Percentiles rank a stretch among this genome's conserved stretches.
These are phyloP conservation scores for Galerina sulciceps DNA, from an alignment of 768 basidiomycete genomes.

Conservation along the genomic window DNA sequence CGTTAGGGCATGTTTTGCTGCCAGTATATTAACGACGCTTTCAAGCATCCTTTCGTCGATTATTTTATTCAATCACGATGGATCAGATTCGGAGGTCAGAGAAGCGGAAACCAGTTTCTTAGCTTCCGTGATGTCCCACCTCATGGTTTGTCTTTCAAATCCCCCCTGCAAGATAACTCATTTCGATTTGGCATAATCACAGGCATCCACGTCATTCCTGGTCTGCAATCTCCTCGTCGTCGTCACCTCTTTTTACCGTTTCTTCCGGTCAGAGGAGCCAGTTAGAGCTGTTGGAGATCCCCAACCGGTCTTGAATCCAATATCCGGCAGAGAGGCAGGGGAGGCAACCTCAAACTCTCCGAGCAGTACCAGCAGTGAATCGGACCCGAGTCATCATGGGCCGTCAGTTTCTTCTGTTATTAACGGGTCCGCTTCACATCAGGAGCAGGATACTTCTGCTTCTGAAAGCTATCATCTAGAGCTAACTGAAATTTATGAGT, in stretches of 20 bases:
- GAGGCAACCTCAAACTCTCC: neutral
- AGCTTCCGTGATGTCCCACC: conserved; percentile 10
- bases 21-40: conserved; percentile 17
- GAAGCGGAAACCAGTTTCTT: conserved; percentile 8
- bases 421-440: neutral
- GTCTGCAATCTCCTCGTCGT: conserved; percentile 23
- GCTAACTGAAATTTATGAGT: conserved; percentile 9
- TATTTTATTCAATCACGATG: conserved; percentile 3
- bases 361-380: no score
- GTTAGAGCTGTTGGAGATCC: neutral
- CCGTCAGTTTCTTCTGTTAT: neutral
- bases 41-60: neutral
- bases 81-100: neutral
- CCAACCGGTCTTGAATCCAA: neutral
- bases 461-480: neutral
- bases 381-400: neutral
- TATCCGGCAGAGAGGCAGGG: neutral
- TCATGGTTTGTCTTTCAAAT: conserved; percentile 5
- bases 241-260: conserved; percentile 19
- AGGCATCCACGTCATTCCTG: conserved; percentile 16
- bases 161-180: neutral
- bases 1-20: conserved; percentile 20
- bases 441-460: neutral
- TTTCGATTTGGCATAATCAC: neutral
- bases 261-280: conserved; percentile 7